phyloP scores from a whole-genome alignment of 208 protist genomes.

The Trichomonas vaginalis region DNA sequence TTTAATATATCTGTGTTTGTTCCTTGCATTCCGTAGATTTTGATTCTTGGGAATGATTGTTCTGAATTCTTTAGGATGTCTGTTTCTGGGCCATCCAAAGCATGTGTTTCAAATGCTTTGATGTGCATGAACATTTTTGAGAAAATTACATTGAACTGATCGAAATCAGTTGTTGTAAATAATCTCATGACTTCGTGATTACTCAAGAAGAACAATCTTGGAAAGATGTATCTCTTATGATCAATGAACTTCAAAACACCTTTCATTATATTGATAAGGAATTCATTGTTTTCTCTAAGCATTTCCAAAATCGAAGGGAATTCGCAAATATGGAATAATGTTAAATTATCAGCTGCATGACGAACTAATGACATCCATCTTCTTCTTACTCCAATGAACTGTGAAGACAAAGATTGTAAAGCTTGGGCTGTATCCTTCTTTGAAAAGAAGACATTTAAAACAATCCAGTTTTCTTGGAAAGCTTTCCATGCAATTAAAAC shows the following conservation, averaged over 20 bases:
- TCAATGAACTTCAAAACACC: not conserved
- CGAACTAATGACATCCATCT: not conserved
- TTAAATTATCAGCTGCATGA: not conserved
- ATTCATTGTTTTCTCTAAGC: not conserved
- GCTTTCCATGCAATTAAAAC: not conserved
- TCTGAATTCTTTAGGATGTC: not conserved
- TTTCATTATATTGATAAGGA: not conserved
- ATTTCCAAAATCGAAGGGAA: not conserved
- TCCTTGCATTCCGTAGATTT: not conserved
- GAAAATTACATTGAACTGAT: not conserved
- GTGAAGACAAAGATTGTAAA: not conserved
- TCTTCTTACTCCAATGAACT: not conserved
- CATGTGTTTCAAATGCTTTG: not conserved
- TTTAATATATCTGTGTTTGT: not conserved
- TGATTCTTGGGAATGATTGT: not conserved
- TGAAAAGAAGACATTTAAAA: not conserved
- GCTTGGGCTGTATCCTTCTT: not conserved
- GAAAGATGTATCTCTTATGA: not conserved
- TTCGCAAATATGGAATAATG: not conserved
- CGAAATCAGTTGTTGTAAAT: not conserved
- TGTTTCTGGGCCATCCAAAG: not conserved
- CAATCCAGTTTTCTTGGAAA: not conserved
- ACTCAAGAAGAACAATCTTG: not conserved
- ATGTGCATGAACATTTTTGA: slow-evolving; percentile 3
- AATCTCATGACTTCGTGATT: not conserved